A percentile compares a stretch with the other conserved stretches of the same genome.
These are phyloP conservation scores for Monosporozyma unispora DNA, from an alignment of 805 yeast genomes.

Conservation along the genomic window DNA sequence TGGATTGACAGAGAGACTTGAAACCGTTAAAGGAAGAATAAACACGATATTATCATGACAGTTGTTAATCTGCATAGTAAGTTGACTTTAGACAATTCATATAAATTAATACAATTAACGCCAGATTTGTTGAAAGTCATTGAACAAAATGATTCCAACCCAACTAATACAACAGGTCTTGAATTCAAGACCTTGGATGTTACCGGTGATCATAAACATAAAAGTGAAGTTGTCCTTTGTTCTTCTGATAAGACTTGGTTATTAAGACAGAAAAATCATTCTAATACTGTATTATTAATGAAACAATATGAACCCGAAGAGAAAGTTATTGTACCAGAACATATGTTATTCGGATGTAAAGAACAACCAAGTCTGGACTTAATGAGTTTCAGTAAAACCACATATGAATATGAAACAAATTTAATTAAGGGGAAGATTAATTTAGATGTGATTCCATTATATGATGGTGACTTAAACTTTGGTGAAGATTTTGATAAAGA, in stretches of 20 bases:
- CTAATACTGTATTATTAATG: constrained; percentile 66
- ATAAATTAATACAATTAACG: constrained; percentile 45
- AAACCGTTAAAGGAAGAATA: no score
- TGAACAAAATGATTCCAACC: constrained; percentile 2
- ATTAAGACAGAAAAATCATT: constrained; percentile 73
- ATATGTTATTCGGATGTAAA: constrained; percentile 28
- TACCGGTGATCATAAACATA: constrained; percentile 4
- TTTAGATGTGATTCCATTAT: constrained; percentile 30
- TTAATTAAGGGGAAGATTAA: constrained; percentile 28
- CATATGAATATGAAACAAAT: constrained; percentile 32
- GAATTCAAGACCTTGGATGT: constrained; percentile 26
- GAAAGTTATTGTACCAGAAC: constrained; percentile 8
- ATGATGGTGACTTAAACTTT: constrained; percentile 26
- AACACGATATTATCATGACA: constrained; percentile 5
- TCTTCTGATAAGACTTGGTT: constrained; percentile 50
- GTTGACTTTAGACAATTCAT: constrained; percentile 25
- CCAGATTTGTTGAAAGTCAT: constrained; percentile 39
- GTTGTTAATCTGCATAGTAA: constrained; percentile 14
- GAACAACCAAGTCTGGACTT: constrained; percentile 27
- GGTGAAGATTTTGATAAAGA: constrained; percentile 3
- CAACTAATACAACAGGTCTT: constrained; percentile 8
- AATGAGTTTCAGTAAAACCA: constrained; percentile 21
- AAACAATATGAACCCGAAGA: constrained; percentile 22
- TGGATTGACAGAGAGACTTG: no score
- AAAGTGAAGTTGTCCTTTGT: constrained; percentile 49